Evolutionary conservation across 2,329 filamentous ascomycete genomes (phyloP), one percentile per base, ranked within the genome.

Genomic region (Raffaelea arxii): DNA sequence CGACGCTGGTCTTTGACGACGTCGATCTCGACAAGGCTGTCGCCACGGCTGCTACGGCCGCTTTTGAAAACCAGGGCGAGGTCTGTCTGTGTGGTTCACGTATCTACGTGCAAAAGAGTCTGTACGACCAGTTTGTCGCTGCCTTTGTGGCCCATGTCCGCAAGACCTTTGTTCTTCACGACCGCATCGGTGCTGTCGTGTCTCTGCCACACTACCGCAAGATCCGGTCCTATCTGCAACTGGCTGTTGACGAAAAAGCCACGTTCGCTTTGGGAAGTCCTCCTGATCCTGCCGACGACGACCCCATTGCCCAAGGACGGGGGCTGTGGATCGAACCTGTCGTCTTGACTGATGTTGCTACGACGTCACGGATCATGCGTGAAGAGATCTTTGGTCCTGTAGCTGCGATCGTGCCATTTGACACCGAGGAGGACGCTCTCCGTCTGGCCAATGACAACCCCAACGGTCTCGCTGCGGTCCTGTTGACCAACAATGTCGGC

Each of bases 141-240:
- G 65, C 65, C 19, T 84, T 84, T 67, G 80, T 77, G 54, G 66
- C 74, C 30, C 66, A 77, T 49, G 70, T 82, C 27, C 65, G 72
- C 46, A 65, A 71, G 45, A 69, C 76, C 32, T 78, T 72, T 46
- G 71, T 78, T 19, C 67, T 85, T 21, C 82, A 81, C 46, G 75
- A 84, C 56, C 80, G 79, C 1, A 84, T 83, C 59, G 69, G 71
- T 16, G 74, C 80, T 54, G 67, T 67, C 21, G 77, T 84, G 48
- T 80, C 78, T 11, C 80, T 78, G 62, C 62, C 70, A n/a, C 82
- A 86, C 59, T 82, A 79, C 56, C 79, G 84, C 45, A 68, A 76
- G 14, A 74, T 88, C 3, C 68, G 86, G 22, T 70, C 71, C 5
- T 87, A 82, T 61, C 79, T 87, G 50, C 71, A 84, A 53, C 58